Percentiles rank a stretch among this genome's conserved stretches.
Evolutionary conservation across 345 rosid genomes (phyloP).

Genomic region (Salix viminalis): DNA sequence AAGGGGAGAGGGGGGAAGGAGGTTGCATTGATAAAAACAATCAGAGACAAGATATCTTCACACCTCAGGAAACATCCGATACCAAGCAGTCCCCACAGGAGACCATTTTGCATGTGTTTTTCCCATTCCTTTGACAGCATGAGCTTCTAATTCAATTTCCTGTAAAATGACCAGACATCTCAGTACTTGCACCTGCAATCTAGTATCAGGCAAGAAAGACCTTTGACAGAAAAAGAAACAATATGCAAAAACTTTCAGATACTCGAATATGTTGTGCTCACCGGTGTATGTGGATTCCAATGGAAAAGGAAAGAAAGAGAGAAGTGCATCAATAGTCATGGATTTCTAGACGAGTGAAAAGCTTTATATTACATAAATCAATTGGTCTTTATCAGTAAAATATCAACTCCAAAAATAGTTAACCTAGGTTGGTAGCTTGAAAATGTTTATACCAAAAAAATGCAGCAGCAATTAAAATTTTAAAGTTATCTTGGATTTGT

Average conservation of each 20-base stretch:
- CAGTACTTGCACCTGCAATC: not conserved
- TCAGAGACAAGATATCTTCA: slow-evolving; percentile 6
- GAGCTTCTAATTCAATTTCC: slow-evolving; percentile 97
- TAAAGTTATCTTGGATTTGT: not conserved
- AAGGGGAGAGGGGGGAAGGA: not conserved
- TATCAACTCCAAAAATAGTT: not conserved
- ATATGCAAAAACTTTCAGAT: not conserved
- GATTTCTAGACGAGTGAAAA: not conserved
- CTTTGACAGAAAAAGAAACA: slow-evolving; percentile 4
- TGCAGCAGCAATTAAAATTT: not conserved
- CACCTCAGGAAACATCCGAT: slow-evolving; percentile 96
- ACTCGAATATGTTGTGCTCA: not conserved
- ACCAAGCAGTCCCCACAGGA: slow-evolving; percentile 96
- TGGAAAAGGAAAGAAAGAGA: not conserved
- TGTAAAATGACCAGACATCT: slow-evolving; percentile 17
- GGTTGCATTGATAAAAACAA: not conserved
- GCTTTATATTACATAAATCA: not conserved
- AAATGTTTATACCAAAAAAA: not conserved
- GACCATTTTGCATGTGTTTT: slow-evolving; percentile 98
- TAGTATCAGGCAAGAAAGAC: not conserved
- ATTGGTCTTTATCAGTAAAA: not conserved
- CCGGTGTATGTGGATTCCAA: not conserved
- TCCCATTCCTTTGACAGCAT: slow-evolving; percentile 88
- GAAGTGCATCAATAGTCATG: not conserved
- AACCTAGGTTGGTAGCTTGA: not conserved